Conservation (phyloP, 148 eudicot genomes). For the Vaccinium darrowii region DNA sequence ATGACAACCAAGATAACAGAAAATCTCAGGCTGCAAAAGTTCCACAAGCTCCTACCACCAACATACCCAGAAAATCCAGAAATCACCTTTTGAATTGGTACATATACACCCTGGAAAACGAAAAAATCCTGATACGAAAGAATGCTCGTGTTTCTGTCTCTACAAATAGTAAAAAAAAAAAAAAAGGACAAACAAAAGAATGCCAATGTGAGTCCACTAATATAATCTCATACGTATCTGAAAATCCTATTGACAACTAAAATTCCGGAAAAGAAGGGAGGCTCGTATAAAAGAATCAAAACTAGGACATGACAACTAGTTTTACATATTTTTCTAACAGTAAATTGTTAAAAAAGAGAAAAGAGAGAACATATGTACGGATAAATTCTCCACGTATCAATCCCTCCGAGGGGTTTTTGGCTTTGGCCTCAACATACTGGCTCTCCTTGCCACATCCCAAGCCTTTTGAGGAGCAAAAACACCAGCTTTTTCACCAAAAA, state of each 20-base stretch:
- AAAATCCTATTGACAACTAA: background rate
- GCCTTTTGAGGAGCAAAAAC: constrained; percentile 77
- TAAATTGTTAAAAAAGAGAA: background rate
- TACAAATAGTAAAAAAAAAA: background rate
- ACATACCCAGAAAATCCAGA: background rate
- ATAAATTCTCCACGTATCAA: background rate
- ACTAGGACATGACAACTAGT: background rate
- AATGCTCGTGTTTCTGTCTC: background rate
- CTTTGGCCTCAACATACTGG: constrained; percentile 63
- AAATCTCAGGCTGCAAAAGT: background rate
- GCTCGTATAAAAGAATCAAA: background rate
- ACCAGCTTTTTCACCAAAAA: constrained; percentile 88
- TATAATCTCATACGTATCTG: background rate
- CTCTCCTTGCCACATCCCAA: constrained; percentile 92
- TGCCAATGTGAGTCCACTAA: background rate
- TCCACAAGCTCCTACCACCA: background rate
- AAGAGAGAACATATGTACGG: background rate
- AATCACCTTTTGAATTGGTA: background rate
- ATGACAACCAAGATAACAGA: background rate
- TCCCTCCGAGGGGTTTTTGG: constrained; percentile 32
- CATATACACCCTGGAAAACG: background rate
- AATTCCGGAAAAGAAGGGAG: background rate
- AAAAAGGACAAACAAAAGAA: background rate
- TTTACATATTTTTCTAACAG: background rate
- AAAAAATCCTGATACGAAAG: background rate